Percentiles rank a stretch among this genome's conserved stretches.
Evolutionary conservation across 306 rosid species (phyloP).

Genomic region (apple (Malus domestica)): ASM211411v1 NC_041794.1:2143001-2143500

Average conservation of each 20-base stretch:
- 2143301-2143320: conserved; percentile 30
- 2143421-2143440: conserved; percentile 17
- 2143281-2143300: conserved; percentile 62
- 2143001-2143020: too few species aligned
- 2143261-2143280: conserved; percentile 71
- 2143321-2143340: conserved; percentile 44
- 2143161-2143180: too few species aligned
- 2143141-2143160: too few species aligned
- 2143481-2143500: conserved; percentile 40
- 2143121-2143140: too few species aligned
- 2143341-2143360: conserved; percentile 74
- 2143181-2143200: neutral
- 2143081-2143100: too few species aligned
- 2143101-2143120: too few species aligned
- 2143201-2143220: neutral
- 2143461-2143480: conserved; percentile 43
- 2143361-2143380: conserved; percentile 66
- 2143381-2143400: conserved; percentile 56
- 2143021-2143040: too few species aligned
- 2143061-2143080: too few species aligned
- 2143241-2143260: conserved; percentile 10
- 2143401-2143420: neutral
- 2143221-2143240: neutral
- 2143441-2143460: conserved; percentile 53
- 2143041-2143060: too few species aligned